Evolutionary conservation across 768 basidiomycete genomes (phyloP).

Genomic region (Pisolithus marmoratus): DNA sequence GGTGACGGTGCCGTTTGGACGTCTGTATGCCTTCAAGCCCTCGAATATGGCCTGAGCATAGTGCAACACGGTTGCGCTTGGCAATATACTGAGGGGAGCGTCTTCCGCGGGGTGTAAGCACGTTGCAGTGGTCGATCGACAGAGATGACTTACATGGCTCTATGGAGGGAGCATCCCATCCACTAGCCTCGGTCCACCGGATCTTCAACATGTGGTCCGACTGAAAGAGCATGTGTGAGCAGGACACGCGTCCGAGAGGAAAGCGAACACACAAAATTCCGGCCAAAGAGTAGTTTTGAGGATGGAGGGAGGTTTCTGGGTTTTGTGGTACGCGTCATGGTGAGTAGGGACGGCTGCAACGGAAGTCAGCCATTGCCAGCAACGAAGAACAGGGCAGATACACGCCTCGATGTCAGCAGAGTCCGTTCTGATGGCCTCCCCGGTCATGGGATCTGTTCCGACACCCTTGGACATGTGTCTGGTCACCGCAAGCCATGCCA

Average conservation of each 20-base stretch:
- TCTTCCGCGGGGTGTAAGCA: slow-evolving; percentile 9
- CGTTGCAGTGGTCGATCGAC: neutral
- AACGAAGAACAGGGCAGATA: neutral
- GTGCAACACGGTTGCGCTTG: slow-evolving; percentile 70
- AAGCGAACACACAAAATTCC: slow-evolving; percentile 60
- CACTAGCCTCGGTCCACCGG: slow-evolving; percentile 62
- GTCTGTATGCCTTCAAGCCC: slow-evolving; percentile 90
- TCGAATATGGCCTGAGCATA: slow-evolving; percentile 92
- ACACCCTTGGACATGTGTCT: slow-evolving; percentile 9
- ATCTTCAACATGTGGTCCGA: slow-evolving; percentile 85
- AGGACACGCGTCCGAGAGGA: slow-evolving; percentile 3
- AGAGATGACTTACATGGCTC: slow-evolving; percentile 61
- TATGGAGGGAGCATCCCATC: slow-evolving; percentile 83
- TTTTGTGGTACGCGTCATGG: slow-evolving; percentile 40
- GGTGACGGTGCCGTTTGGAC: slow-evolving; percentile 63
- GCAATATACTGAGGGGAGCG: slow-evolving; percentile 20
- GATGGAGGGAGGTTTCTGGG: slow-evolving; percentile 62
- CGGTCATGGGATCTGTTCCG: slow-evolving; percentile 41
- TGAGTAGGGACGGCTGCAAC: slow-evolving; percentile 46
- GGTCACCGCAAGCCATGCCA: slow-evolving; percentile 8
- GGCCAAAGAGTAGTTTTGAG: slow-evolving; percentile 73
- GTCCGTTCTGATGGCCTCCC: slow-evolving; percentile 30
- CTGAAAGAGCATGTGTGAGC: slow-evolving; percentile 28
- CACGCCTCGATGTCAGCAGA: slow-evolving; percentile 48
- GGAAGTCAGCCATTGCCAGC: neutral